Conservation (phyloP, 2,329 filamentous ascomycete species). For the Didymella pinodella region DNA sequence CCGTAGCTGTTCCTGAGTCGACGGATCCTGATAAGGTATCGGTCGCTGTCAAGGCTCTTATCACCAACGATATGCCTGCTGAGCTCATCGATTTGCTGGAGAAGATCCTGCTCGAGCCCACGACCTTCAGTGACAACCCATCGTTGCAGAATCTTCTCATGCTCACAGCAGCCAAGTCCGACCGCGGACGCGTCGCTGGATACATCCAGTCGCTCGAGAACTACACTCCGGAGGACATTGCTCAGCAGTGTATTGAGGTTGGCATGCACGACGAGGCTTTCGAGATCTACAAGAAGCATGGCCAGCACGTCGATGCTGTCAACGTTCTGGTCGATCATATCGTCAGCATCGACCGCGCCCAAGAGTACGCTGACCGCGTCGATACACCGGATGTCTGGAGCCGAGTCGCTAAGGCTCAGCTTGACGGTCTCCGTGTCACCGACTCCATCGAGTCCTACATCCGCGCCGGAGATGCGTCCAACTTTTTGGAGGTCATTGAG, state of each 20-base stretch:
- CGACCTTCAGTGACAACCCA: constrained; percentile 95
- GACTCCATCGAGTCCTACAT: constrained; percentile 98
- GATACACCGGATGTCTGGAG: constrained; percentile 89
- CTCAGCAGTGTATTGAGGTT: constrained; percentile 90
- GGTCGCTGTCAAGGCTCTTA: constrained; percentile 90
- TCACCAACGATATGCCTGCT: constrained; percentile 86
- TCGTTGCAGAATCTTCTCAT: constrained; percentile 96
- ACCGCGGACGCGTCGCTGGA: constrained; percentile 92
- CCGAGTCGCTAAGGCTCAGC: constrained; percentile 95
- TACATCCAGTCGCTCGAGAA: constrained; percentile 92
- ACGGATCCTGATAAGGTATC: constrained; percentile 94
- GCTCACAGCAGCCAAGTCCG: constrained; percentile 95
- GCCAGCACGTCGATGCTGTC: constrained; percentile 84
- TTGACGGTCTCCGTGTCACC: constrained; percentile 90
- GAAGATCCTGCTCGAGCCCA: constrained; percentile 99
- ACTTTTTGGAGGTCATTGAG: constrained; percentile 96
- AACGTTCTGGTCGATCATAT: constrained; percentile 95
- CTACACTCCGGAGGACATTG: constrained; percentile 92
- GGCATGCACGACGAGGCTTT: constrained; percentile 97
- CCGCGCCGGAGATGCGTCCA: constrained; percentile 88
- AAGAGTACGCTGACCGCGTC: constrained; percentile 93
- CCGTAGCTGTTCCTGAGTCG: constrained; percentile 78
- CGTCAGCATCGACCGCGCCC: constrained; percentile 96
- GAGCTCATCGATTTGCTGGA: constrained; percentile 97
- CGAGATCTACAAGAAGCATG: constrained; percentile 97